Evolutionary conservation across 2,329 filamentous ascomycete genomes (phyloP).

Genomic region (Chaetomium sp.): DNA sequence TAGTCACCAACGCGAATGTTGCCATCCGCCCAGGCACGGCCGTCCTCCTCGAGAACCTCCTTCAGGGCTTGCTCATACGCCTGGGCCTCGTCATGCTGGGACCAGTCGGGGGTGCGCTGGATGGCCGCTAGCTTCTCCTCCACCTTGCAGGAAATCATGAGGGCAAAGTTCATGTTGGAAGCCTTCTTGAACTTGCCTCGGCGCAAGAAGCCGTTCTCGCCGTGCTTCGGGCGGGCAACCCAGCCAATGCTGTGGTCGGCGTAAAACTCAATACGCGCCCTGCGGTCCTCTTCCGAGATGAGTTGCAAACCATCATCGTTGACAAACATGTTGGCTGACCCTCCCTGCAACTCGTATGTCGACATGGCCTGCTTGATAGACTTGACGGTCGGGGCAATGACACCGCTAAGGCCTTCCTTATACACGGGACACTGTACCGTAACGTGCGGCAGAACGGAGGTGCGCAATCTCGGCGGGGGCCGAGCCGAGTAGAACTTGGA

Average conservation of each 20-base stretch:
- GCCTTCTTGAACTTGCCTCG: conserved; percentile 71
- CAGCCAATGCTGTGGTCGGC: conserved; percentile 70
- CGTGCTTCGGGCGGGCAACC: conserved; percentile 67
- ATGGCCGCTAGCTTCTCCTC: conserved; percentile 67
- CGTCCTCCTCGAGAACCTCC: conserved; percentile 67
- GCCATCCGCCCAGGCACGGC: conserved; percentile 77
- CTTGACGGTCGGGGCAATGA: conserved; percentile 76
- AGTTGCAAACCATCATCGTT: conserved; percentile 76
- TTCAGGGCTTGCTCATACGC: conserved; percentile 68
- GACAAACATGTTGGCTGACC: conserved; percentile 76
- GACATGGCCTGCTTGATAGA: conserved; percentile 78
- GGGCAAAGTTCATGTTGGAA: conserved; percentile 72
- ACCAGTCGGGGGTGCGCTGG: conserved; percentile 64
- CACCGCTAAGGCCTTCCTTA: conserved; percentile 75
- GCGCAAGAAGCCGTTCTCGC: conserved; percentile 63
- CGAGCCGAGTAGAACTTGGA: conserved; percentile 80
- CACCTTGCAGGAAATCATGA: conserved; percentile 69
- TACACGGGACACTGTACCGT: conserved; percentile 88
- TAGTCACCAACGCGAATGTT: conserved; percentile 87
- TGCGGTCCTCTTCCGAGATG: conserved; percentile 62
- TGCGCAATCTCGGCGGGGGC: conserved; percentile 64
- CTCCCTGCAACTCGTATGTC: conserved; percentile 75
- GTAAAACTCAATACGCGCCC: conserved; percentile 67
- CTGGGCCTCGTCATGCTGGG: conserved; percentile 65
- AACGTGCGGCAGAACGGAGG: conserved; percentile 64